Percentiles rank a stretch among this genome's conserved stretches.
Conservation (phyloP, 1,139 yeast species). For the Pichia norvegensis region DNA sequence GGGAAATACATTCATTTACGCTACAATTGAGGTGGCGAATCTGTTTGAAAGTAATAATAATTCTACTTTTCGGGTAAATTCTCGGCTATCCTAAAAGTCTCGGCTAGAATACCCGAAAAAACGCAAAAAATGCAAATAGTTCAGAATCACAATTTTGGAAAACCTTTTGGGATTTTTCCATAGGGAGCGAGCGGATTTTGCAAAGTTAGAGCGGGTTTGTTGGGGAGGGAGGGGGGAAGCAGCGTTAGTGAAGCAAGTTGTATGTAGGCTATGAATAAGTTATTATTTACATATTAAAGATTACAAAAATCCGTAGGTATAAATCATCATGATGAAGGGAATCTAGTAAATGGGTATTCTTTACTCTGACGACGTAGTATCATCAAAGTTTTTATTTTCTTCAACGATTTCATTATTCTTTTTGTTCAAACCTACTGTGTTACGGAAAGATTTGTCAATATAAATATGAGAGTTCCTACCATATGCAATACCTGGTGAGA, state of each 20-base stretch:
- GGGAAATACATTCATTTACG: background rate
- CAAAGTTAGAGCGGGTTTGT: too few relatives aligned
- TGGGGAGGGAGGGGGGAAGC: too few relatives aligned
- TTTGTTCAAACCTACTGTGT: constrained; percentile 5
- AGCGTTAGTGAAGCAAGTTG: too few relatives aligned
- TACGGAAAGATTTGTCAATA: constrained; percentile 18
- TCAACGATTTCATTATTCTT: background rate
- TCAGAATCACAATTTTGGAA: background rate
- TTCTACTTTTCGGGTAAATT: too few relatives aligned
- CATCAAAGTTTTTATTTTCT: background rate
- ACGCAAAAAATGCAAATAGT: background rate
- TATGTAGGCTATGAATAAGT: too few relatives aligned
- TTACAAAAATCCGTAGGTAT: too few relatives aligned
- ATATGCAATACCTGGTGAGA: constrained; percentile 58
- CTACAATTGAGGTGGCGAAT: too few relatives aligned
- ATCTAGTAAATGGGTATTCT: too few relatives aligned
- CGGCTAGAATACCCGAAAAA: background rate
- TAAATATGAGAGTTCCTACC: constrained; percentile 30
- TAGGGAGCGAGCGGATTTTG: too few relatives aligned
- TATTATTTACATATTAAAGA: too few relatives aligned
- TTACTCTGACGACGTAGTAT: background rate
- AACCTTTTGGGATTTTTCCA: background rate
- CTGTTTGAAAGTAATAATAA: too few relatives aligned
- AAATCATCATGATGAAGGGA: too few relatives aligned
- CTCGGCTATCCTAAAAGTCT: background rate